Percentiles rank a stretch among this genome's conserved stretches.
Conservation (phyloP, 306 rosid genomes). For the Vicia faba region DNA sequence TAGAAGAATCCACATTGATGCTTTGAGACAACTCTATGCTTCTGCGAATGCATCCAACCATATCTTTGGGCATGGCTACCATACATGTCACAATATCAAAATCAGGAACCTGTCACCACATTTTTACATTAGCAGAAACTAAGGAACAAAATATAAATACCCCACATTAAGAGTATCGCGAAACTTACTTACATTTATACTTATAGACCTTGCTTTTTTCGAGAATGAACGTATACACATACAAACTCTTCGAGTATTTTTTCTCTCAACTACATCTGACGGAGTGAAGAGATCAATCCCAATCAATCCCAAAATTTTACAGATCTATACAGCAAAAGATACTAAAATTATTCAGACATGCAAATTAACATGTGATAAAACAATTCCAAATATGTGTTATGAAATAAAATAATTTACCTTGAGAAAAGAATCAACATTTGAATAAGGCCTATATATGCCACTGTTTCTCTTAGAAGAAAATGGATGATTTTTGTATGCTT, state of each 20-base stretch:
- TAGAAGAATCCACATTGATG: constrained; percentile 36
- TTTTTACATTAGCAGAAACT: constrained; percentile 25
- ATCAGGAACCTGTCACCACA: constrained; percentile 58
- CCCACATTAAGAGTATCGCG: constrained; percentile 9
- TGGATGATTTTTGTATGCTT: constrained; percentile 43
- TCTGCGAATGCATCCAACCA: constrained; percentile 54
- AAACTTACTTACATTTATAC: constrained; percentile 44
- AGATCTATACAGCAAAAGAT: constrained; percentile 43
- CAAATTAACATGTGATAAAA: background rate
- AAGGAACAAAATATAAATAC: background rate
- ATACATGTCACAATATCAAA: constrained; percentile 56
- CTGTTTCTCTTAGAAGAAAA: constrained; percentile 48
- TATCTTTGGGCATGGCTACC: constrained; percentile 54
- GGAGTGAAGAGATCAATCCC: constrained; percentile 63
- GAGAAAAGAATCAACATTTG: constrained; percentile 64
- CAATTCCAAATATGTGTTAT: background rate
- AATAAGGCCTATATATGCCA: constrained; percentile 60
- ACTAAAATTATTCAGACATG: constrained; percentile 11
- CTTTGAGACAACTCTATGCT: constrained; percentile 49
- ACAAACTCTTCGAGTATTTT: constrained; percentile 53
- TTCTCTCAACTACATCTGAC: constrained; percentile 64
- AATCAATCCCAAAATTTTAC: constrained; percentile 56
- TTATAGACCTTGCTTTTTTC: constrained; percentile 45
- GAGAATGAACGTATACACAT: constrained; percentile 64
- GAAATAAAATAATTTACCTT: constrained; percentile 41